Evolutionary conservation across 495 filamentous ascomycete species (phyloP).

Genomic region (Extremus antarcticus): DNA sequence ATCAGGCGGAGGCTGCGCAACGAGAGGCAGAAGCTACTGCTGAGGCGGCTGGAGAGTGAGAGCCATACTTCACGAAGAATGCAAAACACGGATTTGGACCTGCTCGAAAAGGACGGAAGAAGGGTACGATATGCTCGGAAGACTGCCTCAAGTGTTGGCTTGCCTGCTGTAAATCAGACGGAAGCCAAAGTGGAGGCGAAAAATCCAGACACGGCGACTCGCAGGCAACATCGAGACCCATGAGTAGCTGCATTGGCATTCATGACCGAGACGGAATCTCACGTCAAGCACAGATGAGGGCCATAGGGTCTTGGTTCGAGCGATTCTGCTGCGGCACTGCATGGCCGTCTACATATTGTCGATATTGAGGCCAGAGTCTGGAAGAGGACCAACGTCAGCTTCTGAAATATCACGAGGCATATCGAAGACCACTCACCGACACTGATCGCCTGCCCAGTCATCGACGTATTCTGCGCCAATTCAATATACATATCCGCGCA

Average conservation of each 20-base stretch:
- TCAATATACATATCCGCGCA: constrained; percentile 31
- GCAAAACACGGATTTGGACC: neutral
- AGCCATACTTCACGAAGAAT: neutral
- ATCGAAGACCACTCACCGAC: constrained; percentile 27
- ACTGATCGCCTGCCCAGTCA: constrained; percentile 31
- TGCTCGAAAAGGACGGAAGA: neutral
- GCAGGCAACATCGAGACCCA: no score
- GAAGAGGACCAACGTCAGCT: neutral
- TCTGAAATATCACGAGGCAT: no score
- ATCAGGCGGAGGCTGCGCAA: constrained; percentile 36
- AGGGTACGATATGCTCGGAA: no score
- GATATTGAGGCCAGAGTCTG: constrained; percentile 13
- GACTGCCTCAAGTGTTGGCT: no score
- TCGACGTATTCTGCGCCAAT: constrained; percentile 32
- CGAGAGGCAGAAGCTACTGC: constrained; percentile 9
- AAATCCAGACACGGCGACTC: no score
- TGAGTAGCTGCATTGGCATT: no score
- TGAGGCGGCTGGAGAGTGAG: neutral
- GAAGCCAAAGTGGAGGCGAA: no score
- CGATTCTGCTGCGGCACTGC: neutral
- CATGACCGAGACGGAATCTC: no score
- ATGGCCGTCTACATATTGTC: constrained; percentile 3
- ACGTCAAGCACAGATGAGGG: no score
- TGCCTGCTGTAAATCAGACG: no score
- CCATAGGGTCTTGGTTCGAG: no score